Evolutionary conservation across 2,329 filamentous ascomycete species (phyloP), one percentile per base, ranked within the genome.

Genomic region (Colletotrichum musae): DNA sequence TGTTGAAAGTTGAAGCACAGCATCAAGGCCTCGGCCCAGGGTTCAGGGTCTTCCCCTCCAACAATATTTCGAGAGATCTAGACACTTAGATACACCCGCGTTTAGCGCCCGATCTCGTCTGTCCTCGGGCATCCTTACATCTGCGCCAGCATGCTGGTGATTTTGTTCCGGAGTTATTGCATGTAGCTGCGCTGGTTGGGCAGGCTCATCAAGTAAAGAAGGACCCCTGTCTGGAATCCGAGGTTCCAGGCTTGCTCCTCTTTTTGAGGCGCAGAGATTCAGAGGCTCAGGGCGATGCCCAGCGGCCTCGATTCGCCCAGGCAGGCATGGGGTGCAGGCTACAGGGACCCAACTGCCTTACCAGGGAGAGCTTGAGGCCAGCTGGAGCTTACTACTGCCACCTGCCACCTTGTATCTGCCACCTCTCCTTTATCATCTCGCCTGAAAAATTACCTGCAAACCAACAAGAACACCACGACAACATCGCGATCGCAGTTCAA

Each of bases 61-160:
- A n/a, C 16, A 16, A 51, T 12, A 43, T 15, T 13, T 32, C 13
- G 47, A 51, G 43, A 43, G 53, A 53, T 68, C 64, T 68, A 13
- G 62, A 51, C 51, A 24, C 21, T 32, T 16, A 41, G 36, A 58
- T 28, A 2, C 39, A 57, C 45, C 53, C 65, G 53, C 65, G 53
- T 39, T 21, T 58, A 68, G 65, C 60, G 60, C 65, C 53, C 48
- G 53, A 43, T 51, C 24, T 39, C 15, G 26, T 65, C 54, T 12
- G 9, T 36, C 32, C 50, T 68, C 45, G 65, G 61, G 54, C 61
- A 58, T 13, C 59, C 60, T n/a, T 53, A 47, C 60, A 64, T 47
- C n/a, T 58, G 50, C 51, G 50, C 26, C 39, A 12, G 7, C 52
- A 68, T 48, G 39, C 16, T 16, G 39, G 6, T n/a, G 26, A 39